Evolutionary conservation across 2,329 filamentous ascomycete genomes (phyloP), one percentile per base, ranked within the genome.

Genomic region (Colletotrichum phormii): DNA sequence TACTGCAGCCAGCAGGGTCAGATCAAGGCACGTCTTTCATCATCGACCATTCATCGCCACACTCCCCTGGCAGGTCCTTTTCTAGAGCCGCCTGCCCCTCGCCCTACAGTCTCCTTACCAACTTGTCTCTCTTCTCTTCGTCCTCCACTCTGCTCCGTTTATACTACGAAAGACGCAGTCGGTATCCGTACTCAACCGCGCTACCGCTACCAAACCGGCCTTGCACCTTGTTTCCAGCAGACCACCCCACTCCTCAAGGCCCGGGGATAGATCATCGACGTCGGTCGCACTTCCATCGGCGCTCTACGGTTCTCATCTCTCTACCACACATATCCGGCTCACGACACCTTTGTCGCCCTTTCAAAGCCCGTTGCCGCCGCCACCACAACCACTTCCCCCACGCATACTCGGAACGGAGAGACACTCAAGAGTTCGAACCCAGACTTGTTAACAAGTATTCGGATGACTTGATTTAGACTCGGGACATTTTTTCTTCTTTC

Each of bases 11-110:
- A 69, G 70, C 70, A 70, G 65, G 66, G 66, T 70, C 65, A 72
- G 70, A 64, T 64, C 70, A 72, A 60, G 70, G 70, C 70, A 72
- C 59, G 71, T 71, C 73, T 75, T 74, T 68, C 71, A 75, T 75
- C 73, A 75, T 75, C 73, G 73, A 63, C 66, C 73, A 75, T 66
- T 71, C 71, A 71, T 75, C 49, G 73, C 73, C 73, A 75, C 73
- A 73, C 63, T 67, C 73, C 68, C 63, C 70, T 70, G 70, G 70
- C 70, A 64, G 65, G 31, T 61, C 70, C 60, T 72, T 72, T 70
- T 70, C 60, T 72, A 72, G 70, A 72, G 70, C 66, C 66, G 70
- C 70, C 70, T 72, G 67, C 67, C 71, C 71, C 67, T 73, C 67
- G 71, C 71, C 62, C 31, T 71, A 13, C 37, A 15, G 13, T 42